Base-by-base conservation (phyloP, 2,329 filamentous ascomycete genomes). In the Scortechinia acanthostroma region DNA sequence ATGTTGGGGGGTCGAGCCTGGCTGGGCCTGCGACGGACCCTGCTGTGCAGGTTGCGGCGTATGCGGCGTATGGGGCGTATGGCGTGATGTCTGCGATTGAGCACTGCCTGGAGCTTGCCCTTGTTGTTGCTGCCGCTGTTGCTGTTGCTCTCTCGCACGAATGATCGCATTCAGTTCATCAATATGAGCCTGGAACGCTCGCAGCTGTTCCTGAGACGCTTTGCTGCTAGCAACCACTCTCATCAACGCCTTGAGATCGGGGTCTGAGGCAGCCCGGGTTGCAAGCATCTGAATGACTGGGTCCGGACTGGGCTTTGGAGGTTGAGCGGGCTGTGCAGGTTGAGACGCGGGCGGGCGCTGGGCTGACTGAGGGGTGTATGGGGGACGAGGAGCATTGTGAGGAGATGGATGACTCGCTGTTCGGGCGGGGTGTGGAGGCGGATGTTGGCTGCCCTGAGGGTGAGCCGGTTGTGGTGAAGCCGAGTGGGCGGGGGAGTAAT, bases 201-300 rank as follows among this genome's bases (percentile, higher is more conserved):
- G 65, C 19, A 73, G 56, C 48, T 73, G 68, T 48, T 69, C 67
- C 48, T 68, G 65, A 3, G 65, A 65, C 13, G 70, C 70, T 50
- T 69, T 63, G 46, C 68, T 71, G 4, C 67, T 68, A 3, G 70
- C 70, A 21, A 73, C 70, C 15, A 73, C 61, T 47, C 68, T 63
- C 70, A 73, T 73, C 51, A 73, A 52, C 3, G 67, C 66, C 50
- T 73, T 73, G 25, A 73, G 53, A 42, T 69, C 65, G 3, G 65
- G 65, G 48, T 73, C 67, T 6, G 67, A 62, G 3, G 69, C 69
- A 20, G 70, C 70, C 49, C 68, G 60, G 5, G 68, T 70, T n/a
- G 70, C 70, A 42, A 73, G 58, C 68, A 72, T 71, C 47, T 72
- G 70, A 49, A 73, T 73, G 25, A 73, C 70, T 5, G 70, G 70